phyloP scores from a whole-genome alignment of 257 asterid species.

The Sherardia arvensis region DNA sequence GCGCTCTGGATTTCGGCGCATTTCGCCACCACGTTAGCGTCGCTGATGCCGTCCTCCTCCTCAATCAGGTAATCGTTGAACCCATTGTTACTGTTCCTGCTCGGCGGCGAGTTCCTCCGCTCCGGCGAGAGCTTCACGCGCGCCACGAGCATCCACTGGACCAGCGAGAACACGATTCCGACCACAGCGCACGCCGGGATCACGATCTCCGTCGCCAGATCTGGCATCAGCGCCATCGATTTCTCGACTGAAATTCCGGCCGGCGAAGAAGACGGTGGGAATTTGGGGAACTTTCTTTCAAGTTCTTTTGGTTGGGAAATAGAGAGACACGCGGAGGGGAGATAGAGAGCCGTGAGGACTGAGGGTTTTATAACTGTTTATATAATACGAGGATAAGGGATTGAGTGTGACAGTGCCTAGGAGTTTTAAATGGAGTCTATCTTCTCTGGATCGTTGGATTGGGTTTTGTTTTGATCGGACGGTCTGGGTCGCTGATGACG shows the following conservation, averaged over 20 bases:
- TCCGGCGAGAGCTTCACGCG: slow-evolving; percentile 50
- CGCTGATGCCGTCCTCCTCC: slow-evolving; percentile 79
- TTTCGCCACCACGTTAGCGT: slow-evolving; percentile 57
- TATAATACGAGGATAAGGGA: slow-evolving; percentile 20
- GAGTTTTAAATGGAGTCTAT: neutral
- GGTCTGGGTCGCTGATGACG: neutral
- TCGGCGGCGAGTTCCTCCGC: slow-evolving; percentile 10
- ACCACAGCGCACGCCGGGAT: slow-evolving; percentile 67
- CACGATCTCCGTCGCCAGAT: slow-evolving; percentile 56
- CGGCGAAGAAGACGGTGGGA: neutral
- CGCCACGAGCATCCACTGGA: slow-evolving; percentile 69
- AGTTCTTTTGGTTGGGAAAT: slow-evolving; percentile 4
- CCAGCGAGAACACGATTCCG: slow-evolving; percentile 61
- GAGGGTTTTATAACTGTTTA: slow-evolving; percentile 22
- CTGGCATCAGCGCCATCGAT: slow-evolving; percentile 47
- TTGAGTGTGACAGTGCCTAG: slow-evolving; percentile 13
- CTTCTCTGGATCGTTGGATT: neutral
- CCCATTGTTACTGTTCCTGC: slow-evolving; percentile 45
- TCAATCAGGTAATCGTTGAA: slow-evolving; percentile 63
- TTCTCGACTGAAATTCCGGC: slow-evolving; percentile 22
- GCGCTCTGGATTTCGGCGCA: slow-evolving; percentile 87
- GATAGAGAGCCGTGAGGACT: neutral
- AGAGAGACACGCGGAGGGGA: neutral
- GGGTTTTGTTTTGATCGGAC: neutral
- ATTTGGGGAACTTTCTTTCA: neutral